Base-by-base conservation (phyloP, 768 basidiomycete genomes). In the Lentinula detonsa region DNA sequence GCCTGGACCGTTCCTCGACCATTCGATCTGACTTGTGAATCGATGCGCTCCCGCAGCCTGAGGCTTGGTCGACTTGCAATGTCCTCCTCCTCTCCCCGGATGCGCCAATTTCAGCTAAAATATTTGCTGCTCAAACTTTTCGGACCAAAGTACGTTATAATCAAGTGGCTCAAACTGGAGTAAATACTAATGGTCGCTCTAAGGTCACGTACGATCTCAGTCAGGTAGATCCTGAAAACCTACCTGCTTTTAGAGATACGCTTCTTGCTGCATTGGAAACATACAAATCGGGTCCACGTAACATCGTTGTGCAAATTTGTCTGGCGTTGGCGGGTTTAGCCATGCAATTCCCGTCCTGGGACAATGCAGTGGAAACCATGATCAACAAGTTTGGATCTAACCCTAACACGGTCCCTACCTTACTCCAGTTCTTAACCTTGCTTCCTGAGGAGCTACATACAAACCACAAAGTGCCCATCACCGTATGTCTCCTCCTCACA, bases 121-220 rank as follows among this genome's bases (percentile, higher is more conserved):
- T 97, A 57, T 98, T 99, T 69, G 95, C 95, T 8, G 95, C 96
- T 0, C 97, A 99, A 74, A 98, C 97, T 0, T 92, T 99, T 71
- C 82, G 95, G 71, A 81, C 90, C 53, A 99, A 99, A 82, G 97
- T 93, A 63, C 65, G 87, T 76, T 48, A 54, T 59, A 10, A 34
- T 28, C 7, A 35, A 34, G 28, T 50, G 59, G 31, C 46, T 49
- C 42, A 23, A 33, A 46, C 40, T 50, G 60, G 40, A 35, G 61
- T 55, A 39, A 64, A 59, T 59, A 65, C 67, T 69, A 68, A 70
- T 73, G 60, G 69, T 71, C 68, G 69, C 73, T 72, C 61, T 59
- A 65, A 99, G 97, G 93, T 98, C 65, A 92, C 87, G 11, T 98
- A 94, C 74, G 97, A 99, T 82, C 84, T 99, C 51, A 75, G 87